Base-by-base conservation (phyloP, 805 yeast genomes). In the Ogataea methylovora region DNA sequence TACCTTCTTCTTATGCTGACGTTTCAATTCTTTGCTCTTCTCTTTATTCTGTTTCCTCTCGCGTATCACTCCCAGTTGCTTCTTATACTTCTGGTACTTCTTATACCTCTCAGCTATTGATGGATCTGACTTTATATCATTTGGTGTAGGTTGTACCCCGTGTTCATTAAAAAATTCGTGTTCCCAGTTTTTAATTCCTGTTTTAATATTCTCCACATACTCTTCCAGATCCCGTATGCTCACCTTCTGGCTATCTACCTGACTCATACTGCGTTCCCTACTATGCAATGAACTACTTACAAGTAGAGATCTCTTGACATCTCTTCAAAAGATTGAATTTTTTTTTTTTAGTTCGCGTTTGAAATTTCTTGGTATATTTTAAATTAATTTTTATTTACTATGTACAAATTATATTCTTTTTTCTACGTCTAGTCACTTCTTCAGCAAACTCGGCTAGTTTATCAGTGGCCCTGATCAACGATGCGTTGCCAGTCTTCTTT, bases 131-230 rank as follows among this genome's bases (percentile, higher is more conserved):
- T 63, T 67, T 32, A 76, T 65, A 44, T 75, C 82, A 10, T 58
- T 58, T 20, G 60, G 63, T 0, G 58, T 46, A 0, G 84, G 82
- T 13, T 54, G 53, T n/a, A 72, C 51, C 2, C 69, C 36, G 27
- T 62, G 41, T 15, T 35, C 28, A 15, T 49, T 40, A 13, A 51
- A 45, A 43, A 73, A 77, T 2, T 45, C 42, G 29, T 67, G 63
- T 40, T 77, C 83, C 82, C 83, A 77, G 8, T 50, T 49, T 43
- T 77, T 77, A 35, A 76, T 58, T 36, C 65, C 67, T 7, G 54
- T 41, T 41, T 69, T 69, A 23, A 73, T 45, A 32, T 39, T 10
- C 4, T 33, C 23, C 29, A 45, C 10, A 32, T 43, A 39, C 21
- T 32, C 33, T 29, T 45, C 43, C 13, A 49, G 34, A 27, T 40